Evolutionary conservation across 495 filamentous ascomycete species (phyloP), one percentile per base, ranked within the genome.

Genomic region (Massariosphaeria phaeospora): DNA sequence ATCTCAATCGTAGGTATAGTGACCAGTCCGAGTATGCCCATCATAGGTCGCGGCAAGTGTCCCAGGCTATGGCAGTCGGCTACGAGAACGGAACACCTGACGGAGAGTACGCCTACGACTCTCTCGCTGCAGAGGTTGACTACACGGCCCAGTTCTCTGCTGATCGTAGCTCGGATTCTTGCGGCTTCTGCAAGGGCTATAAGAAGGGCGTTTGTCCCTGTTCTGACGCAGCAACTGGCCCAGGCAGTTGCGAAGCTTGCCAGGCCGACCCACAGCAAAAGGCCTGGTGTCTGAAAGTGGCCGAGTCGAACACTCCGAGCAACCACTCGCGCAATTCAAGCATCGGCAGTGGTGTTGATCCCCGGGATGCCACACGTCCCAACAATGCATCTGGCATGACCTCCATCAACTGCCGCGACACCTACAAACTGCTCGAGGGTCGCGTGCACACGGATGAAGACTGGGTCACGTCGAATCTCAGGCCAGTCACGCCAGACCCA

Each of bases 121-220:
- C n/a, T n/a, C n/a, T n/a, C n/a, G n/a, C n/a, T n/a, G n/a, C n/a
- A n/a, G n/a, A n/a, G n/a, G n/a, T n/a, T n/a, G 61, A 64, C 35
- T 64, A 57, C 61, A 64, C 61, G 10, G 43, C 45, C 3, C 57
- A 48, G 13, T 57, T 49, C 42, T n/a, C n/a, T n/a, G n/a, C n/a
- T n/a, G n/a, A n/a, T n/a, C n/a, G n/a, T n/a, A n/a, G n/a, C n/a
- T n/a, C 40, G 11, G 52, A 57, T 26, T 44, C 50, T 3, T 64
- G 61, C 38, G 61, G 57, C 13, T 61, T 64, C 43, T 64, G 61
- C 27, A 64, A 56, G 1, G 43, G 55, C 24, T 47, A 52, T 8
- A n/a, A 11, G 6, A 57, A 60, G 17, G 60, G 61, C 34, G n/a
- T 57, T 20, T 64, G 61, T n/a, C n/a, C n/a, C n/a, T n/a, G n/a